These are phyloP conservation scores for Phascolomyces articulosus DNA, from an alignment of 371 early-diverging fungal genomes.

Conservation along the genomic window DNA sequence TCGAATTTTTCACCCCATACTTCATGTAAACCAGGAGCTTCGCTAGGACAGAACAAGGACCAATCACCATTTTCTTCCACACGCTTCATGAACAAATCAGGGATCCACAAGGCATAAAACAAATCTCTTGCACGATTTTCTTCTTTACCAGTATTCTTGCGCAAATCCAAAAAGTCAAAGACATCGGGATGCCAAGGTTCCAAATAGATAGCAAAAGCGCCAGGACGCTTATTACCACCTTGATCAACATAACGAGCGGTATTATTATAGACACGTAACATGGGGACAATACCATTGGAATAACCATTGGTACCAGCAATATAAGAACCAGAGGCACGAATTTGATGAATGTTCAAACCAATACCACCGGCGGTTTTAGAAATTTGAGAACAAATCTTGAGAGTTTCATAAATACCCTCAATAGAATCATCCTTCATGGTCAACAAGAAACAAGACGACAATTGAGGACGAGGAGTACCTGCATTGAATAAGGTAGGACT, in stretches of 20 bases:
- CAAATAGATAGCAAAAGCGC: conserved; percentile 99
- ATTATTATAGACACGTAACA: conserved; percentile 98
- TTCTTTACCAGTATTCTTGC: conserved; percentile 99
- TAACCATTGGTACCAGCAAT: conserved; percentile 98
- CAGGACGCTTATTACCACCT: conserved; percentile 99
- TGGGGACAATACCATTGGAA: conserved; percentile 98
- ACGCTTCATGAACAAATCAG: conserved; percentile 99
- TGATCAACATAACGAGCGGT: conserved; percentile 99
- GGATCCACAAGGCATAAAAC: conserved; percentile 98
- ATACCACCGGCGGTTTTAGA: conserved; percentile 99
- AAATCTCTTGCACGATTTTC: conserved; percentile 97
- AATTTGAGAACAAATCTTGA: conserved; percentile 97
- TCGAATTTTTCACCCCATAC: conserved; percentile 97
- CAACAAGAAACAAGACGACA: conserved; percentile 96
- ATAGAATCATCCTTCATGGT: conserved; percentile 95
- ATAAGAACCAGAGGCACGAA: conserved; percentile 94
- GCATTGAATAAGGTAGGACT: conserved; percentile 99
- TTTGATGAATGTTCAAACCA: conserved; percentile 96
- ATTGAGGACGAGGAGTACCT: conserved; percentile 95
- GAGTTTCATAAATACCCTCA: conserved; percentile 98
- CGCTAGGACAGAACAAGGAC: conserved; percentile 98
- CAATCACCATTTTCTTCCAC: conserved; percentile 96
- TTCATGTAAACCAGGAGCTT: conserved; percentile 92
- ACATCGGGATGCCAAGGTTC: conserved; percentile 99
- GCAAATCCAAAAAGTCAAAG: conserved; percentile 97